phyloP scores from a whole-genome alignment of 371 early-diverging fungal species.

The Batrachochytrium dendrobatidis region DNA sequence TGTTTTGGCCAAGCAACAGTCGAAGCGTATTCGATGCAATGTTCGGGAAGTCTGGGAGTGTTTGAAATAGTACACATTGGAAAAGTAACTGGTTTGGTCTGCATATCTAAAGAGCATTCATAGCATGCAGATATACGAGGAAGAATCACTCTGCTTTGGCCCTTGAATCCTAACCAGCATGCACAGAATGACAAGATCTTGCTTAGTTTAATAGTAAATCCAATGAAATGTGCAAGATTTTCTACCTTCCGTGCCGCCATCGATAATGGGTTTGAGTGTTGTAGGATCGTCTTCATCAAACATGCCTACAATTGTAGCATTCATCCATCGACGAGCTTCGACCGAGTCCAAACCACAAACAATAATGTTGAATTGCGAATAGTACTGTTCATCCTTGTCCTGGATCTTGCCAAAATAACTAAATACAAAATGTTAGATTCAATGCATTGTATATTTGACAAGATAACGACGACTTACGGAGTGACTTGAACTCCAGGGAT shows the following conservation, averaged over 20 bases:
- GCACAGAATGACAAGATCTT: no score
- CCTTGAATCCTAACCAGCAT: conserved; percentile 84
- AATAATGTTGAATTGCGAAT: conserved; percentile 75
- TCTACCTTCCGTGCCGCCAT: conserved; percentile 92
- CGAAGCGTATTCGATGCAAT: conserved; percentile 84
- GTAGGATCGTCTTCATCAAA: conserved; percentile 59
- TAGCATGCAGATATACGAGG: conserved; percentile 91
- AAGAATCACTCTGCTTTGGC: conserved; percentile 86
- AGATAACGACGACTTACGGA: conserved; percentile 55
- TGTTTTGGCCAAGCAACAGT: conserved; percentile 83
- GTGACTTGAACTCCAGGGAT: conserved; percentile 72
- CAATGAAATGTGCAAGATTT: no score
- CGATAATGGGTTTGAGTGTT: conserved; percentile 79
- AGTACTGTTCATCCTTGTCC: conserved; percentile 89
- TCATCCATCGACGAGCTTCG: conserved; percentile 95
- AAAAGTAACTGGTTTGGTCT: conserved; percentile 83
- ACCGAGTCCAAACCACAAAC: conserved; percentile 93
- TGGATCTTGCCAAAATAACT: conserved; percentile 79
- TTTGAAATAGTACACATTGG: conserved; percentile 98
- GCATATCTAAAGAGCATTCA: conserved; percentile 89
- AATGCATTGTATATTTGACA: conserved; percentile 6
- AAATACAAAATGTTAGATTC: background rate
- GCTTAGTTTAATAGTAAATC: no score
- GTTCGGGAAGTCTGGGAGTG: conserved; percentile 83
- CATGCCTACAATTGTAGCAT: conserved; percentile 75